Evolutionary conservation across 1,284 basidiomycete genomes (phyloP), one percentile per base, ranked within the genome.

Genomic region (Puccinia polysora): DNA sequence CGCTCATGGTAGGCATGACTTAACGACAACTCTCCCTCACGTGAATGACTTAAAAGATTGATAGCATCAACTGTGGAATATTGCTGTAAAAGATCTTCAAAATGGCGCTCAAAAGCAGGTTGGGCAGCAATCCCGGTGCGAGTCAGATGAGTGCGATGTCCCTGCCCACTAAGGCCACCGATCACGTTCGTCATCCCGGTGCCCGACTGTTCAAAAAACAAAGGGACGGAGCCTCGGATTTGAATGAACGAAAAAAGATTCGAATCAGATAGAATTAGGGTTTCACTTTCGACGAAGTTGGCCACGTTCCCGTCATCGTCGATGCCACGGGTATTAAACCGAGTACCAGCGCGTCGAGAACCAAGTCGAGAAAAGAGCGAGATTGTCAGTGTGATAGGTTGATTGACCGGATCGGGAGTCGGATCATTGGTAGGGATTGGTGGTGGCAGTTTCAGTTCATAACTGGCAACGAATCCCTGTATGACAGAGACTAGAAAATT

Each of bases 221-320:
- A 6, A 14, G 59, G 68, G 12, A 71, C 59, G 14, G 68, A 62
- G 14, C 58, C 59, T 45, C 69, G 18, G 15, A 63, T 30, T 28
- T 71, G 58, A 7, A 70, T 36, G 67, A 50, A 53, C 18, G 50
- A 59, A 53, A 58, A 69, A n/a, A 70, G 47, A 67, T 43, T 20
- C 5, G 28, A 53, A 53, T 32, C 45, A 36, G 56, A 32, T 23
- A 47, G 7, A 15, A 58, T 18, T 28, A 30, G 18, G 25, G n/a
- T 43, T 59, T 70, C 78, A 83, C 87, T 90, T 85, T 97, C 95
- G 40, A 96, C 96, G 81, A 97, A 97, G 79, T 98, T 97, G 59
- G 96, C 96, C 20, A 90, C 90, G 78, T 96, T 89, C 47, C 96
- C 95, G 77, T 97, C 92, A 79, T 99, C 96, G 78, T 98, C 96